Base-by-base conservation (phyloP, 768 basidiomycete species). In the Russula dissimulans region DNA sequence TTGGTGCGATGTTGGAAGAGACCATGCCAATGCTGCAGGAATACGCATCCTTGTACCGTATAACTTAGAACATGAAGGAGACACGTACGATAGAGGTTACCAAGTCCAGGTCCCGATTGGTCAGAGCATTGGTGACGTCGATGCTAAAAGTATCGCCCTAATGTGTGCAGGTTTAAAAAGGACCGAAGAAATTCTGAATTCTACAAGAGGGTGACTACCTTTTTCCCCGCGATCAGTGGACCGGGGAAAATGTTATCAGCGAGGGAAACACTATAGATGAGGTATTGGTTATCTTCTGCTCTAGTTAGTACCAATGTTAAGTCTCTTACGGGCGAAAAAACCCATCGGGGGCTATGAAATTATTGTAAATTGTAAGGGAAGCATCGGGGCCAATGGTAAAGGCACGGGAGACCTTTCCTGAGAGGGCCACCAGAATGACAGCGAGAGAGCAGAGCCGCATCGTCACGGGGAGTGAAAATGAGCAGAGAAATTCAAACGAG, bases 11-110 rank as follows among this genome's bases (percentile, higher is more conserved):
- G 65, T 66, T 82, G 80, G 44, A 69, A 73, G 38, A 82, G 62
- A 0, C 81, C 81, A 62, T 82, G 81, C 80, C 79, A 82, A 62
- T 82, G 80, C 81, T 83, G 54, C 1, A 53, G 4, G 38, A 14
- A 2, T 41, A 22, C 5, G 26, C 22, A 3, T 34, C 22, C 5
- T 3, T 0, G 12, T 38, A 4, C 4, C 4, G 2, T 9, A n/a
- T 9, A n/a, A n/a, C 41, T n/a, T 14, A 41, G 6, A 3, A 64
- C 5, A 43, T 32, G 22, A 22, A 38, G 11, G 17, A 38, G 34
- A 41, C 22, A 1, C 17, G 44, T 14, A 82, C 81, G 29, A 84
- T 76, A 44, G 76, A 78, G 5, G 83, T 83, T 4, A 69, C 71
- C 45, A 72, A 73, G 42, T 76, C 62, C 81, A 83, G 79, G 0